phyloP scores from a whole-genome alignment of 176 grass and related monocot genomes.

The Raddia distichophylla region DNA sequence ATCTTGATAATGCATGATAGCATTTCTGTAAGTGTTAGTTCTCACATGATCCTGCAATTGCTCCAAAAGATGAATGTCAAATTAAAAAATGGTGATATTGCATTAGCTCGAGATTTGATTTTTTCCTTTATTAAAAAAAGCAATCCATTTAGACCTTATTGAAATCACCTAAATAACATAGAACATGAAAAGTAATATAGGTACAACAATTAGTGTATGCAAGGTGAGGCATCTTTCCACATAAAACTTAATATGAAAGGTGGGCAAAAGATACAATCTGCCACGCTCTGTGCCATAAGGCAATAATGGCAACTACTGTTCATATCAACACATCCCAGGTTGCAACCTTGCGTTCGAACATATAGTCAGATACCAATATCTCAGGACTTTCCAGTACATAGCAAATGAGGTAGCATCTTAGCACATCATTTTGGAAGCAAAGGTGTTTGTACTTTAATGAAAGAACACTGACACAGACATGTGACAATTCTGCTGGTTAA shows the following conservation, averaged over 20 bases:
- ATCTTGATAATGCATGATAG: constrained; percentile 83
- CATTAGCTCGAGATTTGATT: constrained; percentile 1
- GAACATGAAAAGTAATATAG: neutral
- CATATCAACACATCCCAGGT: neutral
- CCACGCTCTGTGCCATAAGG: neutral
- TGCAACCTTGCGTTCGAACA: constrained; percentile 10
- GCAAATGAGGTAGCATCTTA: neutral
- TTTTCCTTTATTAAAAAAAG: constrained; percentile 15
- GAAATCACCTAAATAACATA: constrained; percentile 34
- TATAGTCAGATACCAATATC: neutral
- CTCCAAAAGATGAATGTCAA: constrained; percentile 38
- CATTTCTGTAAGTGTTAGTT: constrained; percentile 84
- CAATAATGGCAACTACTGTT: neutral
- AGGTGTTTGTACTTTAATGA: neutral
- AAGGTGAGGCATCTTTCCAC: constrained; percentile 24
- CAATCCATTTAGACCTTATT: constrained; percentile 2
- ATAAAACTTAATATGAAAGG: constrained; percentile 9
- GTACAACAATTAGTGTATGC: neutral
- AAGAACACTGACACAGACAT: neutral
- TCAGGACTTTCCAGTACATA: neutral
- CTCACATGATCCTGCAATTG: constrained; percentile 85
- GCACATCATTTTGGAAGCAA: neutral
- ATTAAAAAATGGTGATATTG: constrained; percentile 30
- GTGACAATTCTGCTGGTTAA: neutral
- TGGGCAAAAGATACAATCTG: neutral